Conservation (phyloP, 2,329 filamentous ascomycete species). For the Colletotrichum salicis region DNA sequence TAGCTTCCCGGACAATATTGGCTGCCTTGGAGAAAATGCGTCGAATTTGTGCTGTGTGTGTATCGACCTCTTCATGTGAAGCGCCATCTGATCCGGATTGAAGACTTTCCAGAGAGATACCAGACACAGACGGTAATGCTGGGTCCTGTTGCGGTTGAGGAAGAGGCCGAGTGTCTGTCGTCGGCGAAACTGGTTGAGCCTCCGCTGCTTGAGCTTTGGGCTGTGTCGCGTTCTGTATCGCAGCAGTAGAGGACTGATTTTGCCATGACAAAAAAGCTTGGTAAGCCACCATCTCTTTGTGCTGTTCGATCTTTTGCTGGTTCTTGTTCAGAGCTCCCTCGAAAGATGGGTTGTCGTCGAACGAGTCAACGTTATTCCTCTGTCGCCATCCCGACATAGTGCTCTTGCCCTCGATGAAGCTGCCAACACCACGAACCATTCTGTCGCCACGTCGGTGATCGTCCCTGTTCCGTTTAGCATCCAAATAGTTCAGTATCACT, state of each 20-base stretch:
- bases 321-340: slow-evolving; percentile 36
- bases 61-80: accelerated
- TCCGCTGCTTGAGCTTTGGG: background rate
- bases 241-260: background rate
- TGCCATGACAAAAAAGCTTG: slow-evolving; percentile 35
- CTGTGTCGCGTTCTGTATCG: background rate
- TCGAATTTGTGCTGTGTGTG: slow-evolving; percentile 26
- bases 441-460: slow-evolving; percentile 46
- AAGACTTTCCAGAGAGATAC: slow-evolving; percentile 33
- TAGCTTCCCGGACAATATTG: slow-evolving; percentile 52
- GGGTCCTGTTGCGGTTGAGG: background rate
- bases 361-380: slow-evolving; percentile 8
- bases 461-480: slow-evolving; percentile 42
- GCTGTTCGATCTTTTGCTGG: slow-evolving; percentile 27
- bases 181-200: background rate
- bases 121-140: background rate
- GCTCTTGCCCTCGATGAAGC: slow-evolving; percentile 48
- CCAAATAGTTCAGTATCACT: slow-evolving; percentile 50
- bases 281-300: slow-evolving; percentile 45
- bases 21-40: slow-evolving; percentile 56
- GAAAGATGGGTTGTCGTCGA: slow-evolving; percentile 11
- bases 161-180: background rate
- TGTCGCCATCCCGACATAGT: slow-evolving; percentile 43
- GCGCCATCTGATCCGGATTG: slow-evolving; percentile 41
- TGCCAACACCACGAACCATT: slow-evolving; percentile 50